phyloP scores from a whole-genome alignment of 371 early-diverging fungal species.

The Syncephalastrum contaminatum region DNA sequence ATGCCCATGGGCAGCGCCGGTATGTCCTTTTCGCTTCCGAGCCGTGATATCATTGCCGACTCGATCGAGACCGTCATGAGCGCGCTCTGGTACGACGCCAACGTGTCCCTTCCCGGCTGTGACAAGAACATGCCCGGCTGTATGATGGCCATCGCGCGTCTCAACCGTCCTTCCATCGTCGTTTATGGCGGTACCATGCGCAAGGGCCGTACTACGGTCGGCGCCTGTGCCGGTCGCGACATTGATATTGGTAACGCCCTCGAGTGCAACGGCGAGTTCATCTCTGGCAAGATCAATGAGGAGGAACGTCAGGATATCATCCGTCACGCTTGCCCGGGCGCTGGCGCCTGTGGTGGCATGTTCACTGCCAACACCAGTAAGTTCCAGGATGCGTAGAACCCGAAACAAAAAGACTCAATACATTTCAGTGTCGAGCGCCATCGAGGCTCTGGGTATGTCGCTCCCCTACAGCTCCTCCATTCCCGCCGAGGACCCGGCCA shows the following conservation, averaged over 20 bases:
- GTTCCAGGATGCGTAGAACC: conserved; percentile 8
- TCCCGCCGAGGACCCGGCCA: conserved; percentile 85
- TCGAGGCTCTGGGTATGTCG: conserved; percentile 95
- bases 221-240: conserved; percentile 45
- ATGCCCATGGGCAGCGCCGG: conserved; percentile 96
- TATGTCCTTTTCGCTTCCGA: conserved; percentile 95
- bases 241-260: conserved; percentile 94
- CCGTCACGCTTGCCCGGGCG: conserved; percentile 88
- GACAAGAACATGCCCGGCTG: conserved; percentile 99
- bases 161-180: conserved; percentile 95
- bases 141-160: conserved; percentile 92
- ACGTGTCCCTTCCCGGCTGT: conserved; percentile 85
- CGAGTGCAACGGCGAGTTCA: conserved; percentile 89
- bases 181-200: conserved; percentile 92
- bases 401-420: conserved; percentile 1
- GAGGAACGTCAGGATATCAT: conserved; percentile 84
- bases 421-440: conserved; percentile 83
- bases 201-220: conserved; percentile 66
- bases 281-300: conserved; percentile 86
- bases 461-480: conserved; percentile 92
- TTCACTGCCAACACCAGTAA: conserved; percentile 92
- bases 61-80: conserved; percentile 95
- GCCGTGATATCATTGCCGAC: conserved; percentile 97
- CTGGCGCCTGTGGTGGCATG: conserved; percentile 97
- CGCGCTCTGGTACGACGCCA: conserved; percentile 96